These are phyloP conservation scores for Debaryomycetaceae sp. DNA, from an alignment of 1,139 yeast genomes.

Conservation along the genomic window DNA sequence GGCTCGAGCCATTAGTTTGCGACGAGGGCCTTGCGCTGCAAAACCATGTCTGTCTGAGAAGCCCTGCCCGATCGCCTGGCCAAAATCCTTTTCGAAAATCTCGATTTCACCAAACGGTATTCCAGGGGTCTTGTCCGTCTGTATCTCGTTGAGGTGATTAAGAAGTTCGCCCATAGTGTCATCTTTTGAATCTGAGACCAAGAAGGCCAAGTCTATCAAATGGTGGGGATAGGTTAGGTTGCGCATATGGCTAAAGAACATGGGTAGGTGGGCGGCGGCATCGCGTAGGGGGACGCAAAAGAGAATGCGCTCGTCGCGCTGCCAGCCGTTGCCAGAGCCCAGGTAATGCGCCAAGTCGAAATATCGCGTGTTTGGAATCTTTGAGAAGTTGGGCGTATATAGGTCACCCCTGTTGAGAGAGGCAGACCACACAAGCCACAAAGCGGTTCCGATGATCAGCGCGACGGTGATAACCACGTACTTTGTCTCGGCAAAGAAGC, in stretches of 20 bases:
- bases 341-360: conserved; percentile 35
- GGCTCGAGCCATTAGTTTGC: conserved; percentile 45
- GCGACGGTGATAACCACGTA: background rate
- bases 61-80: conserved; percentile 42
- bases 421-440: background rate
- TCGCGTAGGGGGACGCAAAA: conserved; percentile 53
- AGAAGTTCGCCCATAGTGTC: conserved; percentile 42
- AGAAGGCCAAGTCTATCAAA: conserved; percentile 45
- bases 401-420: background rate
- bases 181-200: conserved; percentile 48
- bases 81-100: conserved; percentile 42
- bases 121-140: conserved; percentile 26
- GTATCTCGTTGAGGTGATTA: conserved; percentile 31
- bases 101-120: conserved; percentile 47
- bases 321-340: conserved; percentile 44
- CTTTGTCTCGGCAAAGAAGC: no score
- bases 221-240: conserved; percentile 49
- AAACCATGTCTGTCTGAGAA: conserved; percentile 44
- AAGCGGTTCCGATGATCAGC: background rate
- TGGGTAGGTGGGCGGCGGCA: conserved; percentile 52
- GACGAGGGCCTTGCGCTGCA: conserved; percentile 44
- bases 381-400: conserved; percentile 12
- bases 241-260: conserved; percentile 48
- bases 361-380: conserved; percentile 19
- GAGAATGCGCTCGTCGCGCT: conserved; percentile 39